Conservation (phyloP, 495 filamentous ascomycete genomes). For the Acidomyces sp. region DNA sequence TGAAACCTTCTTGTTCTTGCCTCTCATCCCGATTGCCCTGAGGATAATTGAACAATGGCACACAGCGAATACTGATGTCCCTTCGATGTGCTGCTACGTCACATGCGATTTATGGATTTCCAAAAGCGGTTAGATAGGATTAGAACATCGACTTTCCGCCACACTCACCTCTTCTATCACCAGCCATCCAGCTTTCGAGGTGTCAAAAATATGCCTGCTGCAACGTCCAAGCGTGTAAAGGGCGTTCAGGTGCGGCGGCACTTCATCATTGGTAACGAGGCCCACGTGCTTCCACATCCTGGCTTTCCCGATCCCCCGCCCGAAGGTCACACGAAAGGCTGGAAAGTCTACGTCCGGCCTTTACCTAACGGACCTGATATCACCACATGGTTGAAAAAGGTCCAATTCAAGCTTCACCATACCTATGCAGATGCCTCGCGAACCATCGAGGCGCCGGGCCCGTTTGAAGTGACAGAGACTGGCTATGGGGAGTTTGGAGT, state of each 20-base stretch:
- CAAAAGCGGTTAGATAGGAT: no score
- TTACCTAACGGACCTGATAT: constrained; percentile 68
- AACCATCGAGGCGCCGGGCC: constrained; percentile 52
- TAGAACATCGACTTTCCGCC: no score
- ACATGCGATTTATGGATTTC: no score
- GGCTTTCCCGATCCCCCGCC: constrained; percentile 22
- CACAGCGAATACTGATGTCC: no score
- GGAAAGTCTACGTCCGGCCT: constrained; percentile 83
- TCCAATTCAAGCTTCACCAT: constrained; percentile 95
- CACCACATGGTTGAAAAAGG: constrained; percentile 90
- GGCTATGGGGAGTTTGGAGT: constrained; percentile 98
- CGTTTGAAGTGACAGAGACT: constrained; percentile 80
- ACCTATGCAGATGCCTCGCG: constrained; percentile 80
- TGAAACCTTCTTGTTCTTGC: no score
- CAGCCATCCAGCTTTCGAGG: no score
- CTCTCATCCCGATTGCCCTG: no score
- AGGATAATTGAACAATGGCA: no score
- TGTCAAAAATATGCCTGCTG: constrained; percentile 13
- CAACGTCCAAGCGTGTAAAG: constrained; percentile 14
- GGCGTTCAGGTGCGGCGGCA: constrained; percentile 13
- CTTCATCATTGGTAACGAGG: constrained; percentile 21
- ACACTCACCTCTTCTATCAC: no score
- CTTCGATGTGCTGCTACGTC: no score
- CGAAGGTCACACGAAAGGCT: constrained; percentile 82
- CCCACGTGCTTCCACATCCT: constrained; percentile 15